phyloP scores from a whole-genome alignment of 257 asterid genomes.

The Fraxinus pennsylvanica region DNA sequence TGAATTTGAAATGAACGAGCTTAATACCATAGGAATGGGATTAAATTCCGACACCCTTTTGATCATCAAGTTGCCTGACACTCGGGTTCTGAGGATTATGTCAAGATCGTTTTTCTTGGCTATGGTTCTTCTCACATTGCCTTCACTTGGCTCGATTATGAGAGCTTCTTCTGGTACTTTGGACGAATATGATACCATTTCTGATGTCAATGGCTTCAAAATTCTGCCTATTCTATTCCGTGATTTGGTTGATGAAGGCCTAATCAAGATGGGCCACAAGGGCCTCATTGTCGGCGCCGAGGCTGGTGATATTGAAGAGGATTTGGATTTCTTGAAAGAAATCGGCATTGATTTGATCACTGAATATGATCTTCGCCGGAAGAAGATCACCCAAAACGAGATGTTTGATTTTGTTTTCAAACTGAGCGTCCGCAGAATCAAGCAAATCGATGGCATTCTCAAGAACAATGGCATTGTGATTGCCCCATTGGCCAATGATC shows the following conservation, averaged over 20 bases:
- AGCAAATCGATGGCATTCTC: constrained; percentile 39
- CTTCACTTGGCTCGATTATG: constrained; percentile 39
- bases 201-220: constrained; percentile 25
- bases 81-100: constrained; percentile 54
- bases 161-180: constrained; percentile 30
- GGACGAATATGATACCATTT: constrained; percentile 9
- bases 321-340: constrained; percentile 38
- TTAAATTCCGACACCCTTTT: constrained; percentile 43
- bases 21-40: constrained; percentile 30
- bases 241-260: constrained; percentile 75
- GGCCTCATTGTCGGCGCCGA: constrained; percentile 50
- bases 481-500: not conserved
- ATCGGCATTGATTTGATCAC: constrained; percentile 45
- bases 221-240: constrained; percentile 50
- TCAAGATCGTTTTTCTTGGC: constrained; percentile 62
- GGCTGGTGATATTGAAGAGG: constrained; percentile 25
- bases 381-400: constrained; percentile 34
- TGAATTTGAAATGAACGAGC: constrained; percentile 15
- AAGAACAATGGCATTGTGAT: constrained; percentile 44
- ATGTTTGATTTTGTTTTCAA: constrained; percentile 58
- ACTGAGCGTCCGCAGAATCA: constrained; percentile 28
- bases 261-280: constrained; percentile 57
- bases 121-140: constrained; percentile 42
- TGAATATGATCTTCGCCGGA: constrained; percentile 29
- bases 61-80: constrained; percentile 56